Percentiles rank a stretch among this genome's conserved stretches.
These are phyloP conservation scores for Glutinoglossum americanum DNA, from an alignment of 495 filamentous ascomycete species.

Conservation along the genomic window DNA sequence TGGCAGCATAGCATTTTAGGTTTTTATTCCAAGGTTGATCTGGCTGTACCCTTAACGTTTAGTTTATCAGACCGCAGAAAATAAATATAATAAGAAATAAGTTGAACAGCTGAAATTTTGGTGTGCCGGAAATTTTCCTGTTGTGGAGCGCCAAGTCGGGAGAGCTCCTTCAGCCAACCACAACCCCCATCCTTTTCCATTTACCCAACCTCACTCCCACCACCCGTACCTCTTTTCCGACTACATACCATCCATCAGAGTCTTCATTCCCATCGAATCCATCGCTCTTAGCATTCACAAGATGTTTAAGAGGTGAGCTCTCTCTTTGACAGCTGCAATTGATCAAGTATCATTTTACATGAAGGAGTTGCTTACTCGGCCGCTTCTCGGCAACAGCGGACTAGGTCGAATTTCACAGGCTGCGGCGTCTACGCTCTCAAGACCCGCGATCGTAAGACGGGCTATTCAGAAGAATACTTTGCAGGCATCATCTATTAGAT, in stretches of 20 bases:
- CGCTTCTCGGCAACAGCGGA: slow-evolving; percentile 33
- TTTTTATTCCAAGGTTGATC: background rate
- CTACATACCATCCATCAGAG: background rate
- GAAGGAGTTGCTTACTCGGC: slow-evolving; percentile 14
- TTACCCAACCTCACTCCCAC: background rate
- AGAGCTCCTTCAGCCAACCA: background rate
- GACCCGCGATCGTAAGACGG: slow-evolving; percentile 45
- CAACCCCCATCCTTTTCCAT: background rate
- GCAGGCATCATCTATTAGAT: slow-evolving; percentile 36
- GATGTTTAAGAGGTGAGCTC: slow-evolving; percentile 76
- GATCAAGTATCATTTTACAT: slow-evolving; percentile 24
- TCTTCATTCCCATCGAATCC: slow-evolving; percentile 10
- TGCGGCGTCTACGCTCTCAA: slow-evolving; percentile 50
- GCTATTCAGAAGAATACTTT: slow-evolving; percentile 33
- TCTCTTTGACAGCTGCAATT: slow-evolving; percentile 18
- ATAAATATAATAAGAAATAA: background rate
- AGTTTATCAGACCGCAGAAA: background rate
- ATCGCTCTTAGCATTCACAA: slow-evolving; percentile 35
- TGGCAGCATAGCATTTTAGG: background rate
- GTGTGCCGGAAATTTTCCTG: background rate
- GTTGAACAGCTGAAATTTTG: background rate
- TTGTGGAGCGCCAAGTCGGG: background rate
- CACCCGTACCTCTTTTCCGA: background rate
- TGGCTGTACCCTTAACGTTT: background rate
- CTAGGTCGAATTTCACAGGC: slow-evolving; percentile 59